Percentiles rank a stretch among this genome's conserved stretches.
These are phyloP conservation scores for Vanrija humicola DNA, from an alignment of 1,284 basidiomycete species.

Conservation along the genomic window DNA sequence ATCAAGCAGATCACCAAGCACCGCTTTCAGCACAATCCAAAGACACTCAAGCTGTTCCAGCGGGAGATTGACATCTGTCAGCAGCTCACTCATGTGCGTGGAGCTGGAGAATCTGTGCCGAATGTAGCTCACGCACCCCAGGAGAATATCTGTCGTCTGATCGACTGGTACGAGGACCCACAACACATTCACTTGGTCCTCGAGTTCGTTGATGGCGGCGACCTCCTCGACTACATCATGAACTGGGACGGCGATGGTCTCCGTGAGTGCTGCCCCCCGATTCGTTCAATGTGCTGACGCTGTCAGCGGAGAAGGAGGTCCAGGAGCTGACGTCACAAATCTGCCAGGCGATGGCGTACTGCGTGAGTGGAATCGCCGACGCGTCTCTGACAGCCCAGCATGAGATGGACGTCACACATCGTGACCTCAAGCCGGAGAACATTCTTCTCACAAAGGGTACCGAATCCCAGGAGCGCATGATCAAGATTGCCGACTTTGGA, in stretches of 20 bases:
- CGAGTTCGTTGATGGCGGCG: constrained; percentile 72
- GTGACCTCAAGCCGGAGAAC: constrained; percentile 81
- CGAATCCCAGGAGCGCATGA: constrained; percentile 20
- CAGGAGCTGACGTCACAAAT: constrained; percentile 42
- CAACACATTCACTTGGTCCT: constrained; percentile 58
- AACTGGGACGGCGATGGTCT: constrained; percentile 53
- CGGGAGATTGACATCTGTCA: constrained; percentile 78
- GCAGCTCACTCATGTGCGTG: constrained; percentile 60
- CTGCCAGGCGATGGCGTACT: constrained; percentile 49
- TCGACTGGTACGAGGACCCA: constrained; percentile 70
- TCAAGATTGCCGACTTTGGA: constrained; percentile 80
- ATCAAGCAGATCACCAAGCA: constrained; percentile 50
- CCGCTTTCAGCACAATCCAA: constrained; percentile 48
- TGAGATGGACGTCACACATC: constrained; percentile 61
- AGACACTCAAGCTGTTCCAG: constrained; percentile 56
- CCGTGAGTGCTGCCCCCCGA: constrained; percentile 51
- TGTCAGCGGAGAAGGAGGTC: constrained; percentile 43
- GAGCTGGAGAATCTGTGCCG: not conserved
- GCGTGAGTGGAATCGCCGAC: constrained; percentile 22
- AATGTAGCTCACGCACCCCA: constrained; percentile 15
- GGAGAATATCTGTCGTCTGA: constrained; percentile 73
- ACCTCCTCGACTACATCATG: constrained; percentile 78
- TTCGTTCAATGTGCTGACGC: not conserved
- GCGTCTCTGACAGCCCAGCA: constrained; percentile 32
- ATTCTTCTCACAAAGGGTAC: constrained; percentile 42